Percentiles rank a stretch among this genome's conserved stretches.
phyloP scores from a whole-genome alignment of 2,329 filamentous ascomycete genomes.

The Dichotomopilus funicola region DNA sequence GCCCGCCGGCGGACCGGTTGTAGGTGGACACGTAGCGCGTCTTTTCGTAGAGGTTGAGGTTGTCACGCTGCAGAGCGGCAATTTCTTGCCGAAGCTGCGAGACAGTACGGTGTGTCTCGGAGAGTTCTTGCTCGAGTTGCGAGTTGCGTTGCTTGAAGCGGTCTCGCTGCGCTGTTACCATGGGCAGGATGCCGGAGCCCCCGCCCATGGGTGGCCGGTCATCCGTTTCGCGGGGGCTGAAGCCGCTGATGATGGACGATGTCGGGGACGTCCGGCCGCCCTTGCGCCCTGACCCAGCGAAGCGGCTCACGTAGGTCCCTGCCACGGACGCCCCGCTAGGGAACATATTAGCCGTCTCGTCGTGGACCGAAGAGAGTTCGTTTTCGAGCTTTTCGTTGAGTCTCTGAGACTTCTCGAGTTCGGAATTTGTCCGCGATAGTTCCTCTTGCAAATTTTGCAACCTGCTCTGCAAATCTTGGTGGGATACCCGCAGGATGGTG shows the following conservation, averaged over 20 bases:
- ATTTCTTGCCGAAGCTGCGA: conserved; percentile 87
- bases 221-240: conserved; percentile 58
- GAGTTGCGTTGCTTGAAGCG: conserved; percentile 95
- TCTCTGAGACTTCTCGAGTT: conserved; percentile 76
- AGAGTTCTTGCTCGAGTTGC: conserved; percentile 84
- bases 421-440: conserved; percentile 72
- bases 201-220: conserved; percentile 59
- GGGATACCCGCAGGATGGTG: conserved; percentile 85
- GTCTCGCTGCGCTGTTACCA: conserved; percentile 96
- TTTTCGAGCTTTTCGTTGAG: conserved; percentile 87
- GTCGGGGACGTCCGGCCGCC: conserved; percentile 76
- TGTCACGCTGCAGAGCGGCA: conserved; percentile 88
- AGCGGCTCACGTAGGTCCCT: conserved; percentile 78
- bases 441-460: conserved; percentile 78
- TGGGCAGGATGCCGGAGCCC: conserved; percentile 85
- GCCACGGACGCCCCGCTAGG: conserved; percentile 88
- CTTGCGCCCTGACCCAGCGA: conserved; percentile 55
- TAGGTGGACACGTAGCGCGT: conserved; percentile 94
- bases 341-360: conserved; percentile 75
- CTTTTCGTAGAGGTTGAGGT: conserved; percentile 94
- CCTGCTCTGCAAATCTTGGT: conserved; percentile 80
- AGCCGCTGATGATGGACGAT: conserved; percentile 97
- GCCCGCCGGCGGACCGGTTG: conserved; percentile 61
- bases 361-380: conserved; percentile 80
- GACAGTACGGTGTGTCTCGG: conserved; percentile 73